phyloP scores from a whole-genome alignment of 1,139 yeast genomes.

The Yamadazyma sp. region DNA sequence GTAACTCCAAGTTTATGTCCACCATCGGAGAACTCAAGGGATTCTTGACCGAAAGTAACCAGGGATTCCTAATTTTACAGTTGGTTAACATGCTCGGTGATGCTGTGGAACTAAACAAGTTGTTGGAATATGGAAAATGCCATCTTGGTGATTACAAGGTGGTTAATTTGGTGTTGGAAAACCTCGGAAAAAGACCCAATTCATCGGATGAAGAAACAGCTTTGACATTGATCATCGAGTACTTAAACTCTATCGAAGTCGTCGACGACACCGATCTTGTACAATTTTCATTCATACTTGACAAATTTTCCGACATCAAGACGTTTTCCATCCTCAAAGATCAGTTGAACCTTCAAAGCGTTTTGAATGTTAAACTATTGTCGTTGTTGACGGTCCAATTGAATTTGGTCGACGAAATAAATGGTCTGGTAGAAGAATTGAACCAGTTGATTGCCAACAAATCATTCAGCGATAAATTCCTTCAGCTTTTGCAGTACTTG shows the following conservation, averaged over 20 bases:
- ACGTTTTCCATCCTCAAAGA: slow-evolving; percentile 8
- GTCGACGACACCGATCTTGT: slow-evolving; percentile 8
- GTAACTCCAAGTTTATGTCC: not conserved
- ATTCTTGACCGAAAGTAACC: not conserved
- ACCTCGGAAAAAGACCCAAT: slow-evolving; percentile 3
- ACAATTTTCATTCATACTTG: slow-evolving; percentile 7
- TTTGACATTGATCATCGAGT: slow-evolving; percentile 24
- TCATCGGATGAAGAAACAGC: not conserved
- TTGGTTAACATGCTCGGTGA: slow-evolving; percentile 12
- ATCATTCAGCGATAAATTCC: slow-evolving; percentile 7
- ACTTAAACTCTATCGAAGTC: slow-evolving; percentile 22
- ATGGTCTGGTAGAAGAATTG: slow-evolving; percentile 7
- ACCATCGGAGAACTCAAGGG: not conserved
- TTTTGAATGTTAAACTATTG: slow-evolving; percentile 8
- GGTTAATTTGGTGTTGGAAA: slow-evolving; percentile 12
- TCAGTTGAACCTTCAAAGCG: slow-evolving; percentile 5
- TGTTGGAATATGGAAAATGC: slow-evolving; percentile 9
- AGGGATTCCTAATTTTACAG: slow-evolving; percentile 9
- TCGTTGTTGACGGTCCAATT: slow-evolving; percentile 9
- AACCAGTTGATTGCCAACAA: slow-evolving; percentile 9
- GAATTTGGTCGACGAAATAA: slow-evolving; percentile 10
- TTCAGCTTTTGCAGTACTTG: slow-evolving; percentile 11
- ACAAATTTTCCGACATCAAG: slow-evolving; percentile 10
- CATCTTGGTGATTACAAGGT: slow-evolving; percentile 10
- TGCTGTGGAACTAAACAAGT: slow-evolving; percentile 9